Conservation (phyloP, 805 yeast species). For the Candida morakotiae region DNA sequence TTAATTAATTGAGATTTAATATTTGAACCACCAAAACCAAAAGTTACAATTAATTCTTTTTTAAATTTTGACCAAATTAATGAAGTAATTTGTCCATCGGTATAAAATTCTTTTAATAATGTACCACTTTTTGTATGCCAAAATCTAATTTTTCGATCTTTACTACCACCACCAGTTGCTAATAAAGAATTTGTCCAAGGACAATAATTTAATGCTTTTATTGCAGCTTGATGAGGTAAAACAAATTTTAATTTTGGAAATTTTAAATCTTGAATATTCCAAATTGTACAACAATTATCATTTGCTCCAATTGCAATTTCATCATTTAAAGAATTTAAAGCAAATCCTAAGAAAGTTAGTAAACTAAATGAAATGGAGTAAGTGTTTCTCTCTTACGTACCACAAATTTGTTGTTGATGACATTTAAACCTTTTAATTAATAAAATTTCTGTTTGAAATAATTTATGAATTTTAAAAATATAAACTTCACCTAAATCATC, state of each 20-base stretch:
- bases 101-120: slow-evolving; percentile 48
- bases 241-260: slow-evolving; percentile 43
- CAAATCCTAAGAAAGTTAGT: slow-evolving; percentile 45
- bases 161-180: slow-evolving; percentile 90
- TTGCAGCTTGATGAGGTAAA: slow-evolving; percentile 77
- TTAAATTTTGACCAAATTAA: slow-evolving; percentile 66
- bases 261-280: slow-evolving; percentile 52
- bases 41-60: slow-evolving; percentile 71
- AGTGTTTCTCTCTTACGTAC: slow-evolving; percentile 16
- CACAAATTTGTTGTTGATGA: slow-evolving; percentile 36
- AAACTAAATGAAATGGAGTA: neutral
- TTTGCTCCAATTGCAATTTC: slow-evolving; percentile 81
- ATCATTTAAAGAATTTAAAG: slow-evolving; percentile 48
- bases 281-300: slow-evolving; percentile 73
- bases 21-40: slow-evolving; percentile 64
- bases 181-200: slow-evolving; percentile 81
- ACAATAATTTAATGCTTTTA: slow-evolving; percentile 84
- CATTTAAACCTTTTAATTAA: slow-evolving; percentile 17
- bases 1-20: slow-evolving; percentile 49
- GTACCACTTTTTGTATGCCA: slow-evolving; percentile 88
- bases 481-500: slow-evolving; percentile 60
- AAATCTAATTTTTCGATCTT: slow-evolving; percentile 73
- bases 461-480: slow-evolving; percentile 29
- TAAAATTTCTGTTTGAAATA: slow-evolving; percentile 2
- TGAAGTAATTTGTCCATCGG: slow-evolving; percentile 76